phyloP scores from a whole-genome alignment of 2,329 filamentous ascomycete species.

The Chrysoporthe deuterocubensis region DNA sequence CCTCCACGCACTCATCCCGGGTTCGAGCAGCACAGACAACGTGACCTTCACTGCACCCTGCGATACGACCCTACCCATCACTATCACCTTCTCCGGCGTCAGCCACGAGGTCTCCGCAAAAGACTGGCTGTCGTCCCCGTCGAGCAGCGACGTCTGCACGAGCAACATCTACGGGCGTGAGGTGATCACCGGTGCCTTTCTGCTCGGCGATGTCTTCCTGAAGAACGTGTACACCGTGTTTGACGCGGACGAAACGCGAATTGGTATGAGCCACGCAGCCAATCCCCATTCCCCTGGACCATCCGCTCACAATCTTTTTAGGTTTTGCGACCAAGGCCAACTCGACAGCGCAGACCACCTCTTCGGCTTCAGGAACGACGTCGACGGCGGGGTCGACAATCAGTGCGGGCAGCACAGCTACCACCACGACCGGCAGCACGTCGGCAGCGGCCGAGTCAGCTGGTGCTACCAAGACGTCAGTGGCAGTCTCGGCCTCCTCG shows the following conservation, averaged over 20 bases:
- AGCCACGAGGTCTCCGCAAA: constrained; percentile 68
- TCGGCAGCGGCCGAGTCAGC: constrained; percentile 33
- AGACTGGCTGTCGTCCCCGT: constrained; percentile 68
- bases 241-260: constrained; percentile 69
- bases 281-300: neutral
- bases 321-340: constrained; percentile 44
- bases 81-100: constrained; percentile 69
- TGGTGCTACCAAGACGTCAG: constrained; percentile 32
- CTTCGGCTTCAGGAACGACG: constrained; percentile 18
- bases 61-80: constrained; percentile 61
- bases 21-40: constrained; percentile 59
- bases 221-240: constrained; percentile 91
- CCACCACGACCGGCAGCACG: constrained; percentile 19
- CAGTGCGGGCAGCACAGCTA: constrained; percentile 17
- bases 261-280: constrained; percentile 54
- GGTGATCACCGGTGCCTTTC: constrained; percentile 70
- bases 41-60: constrained; percentile 76
- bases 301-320: constrained; percentile 28
- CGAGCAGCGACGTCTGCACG: constrained; percentile 55
- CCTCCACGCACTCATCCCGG: constrained; percentile 71
- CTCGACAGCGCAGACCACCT: constrained; percentile 31
- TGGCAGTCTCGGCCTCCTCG: constrained; percentile 33
- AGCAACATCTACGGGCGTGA: constrained; percentile 78
- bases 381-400: constrained; percentile 13
- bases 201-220: constrained; percentile 84